These are phyloP conservation scores for Rhizopus sp. DNA, from an alignment of 371 early-diverging fungal species.

Conservation along the genomic window DNA sequence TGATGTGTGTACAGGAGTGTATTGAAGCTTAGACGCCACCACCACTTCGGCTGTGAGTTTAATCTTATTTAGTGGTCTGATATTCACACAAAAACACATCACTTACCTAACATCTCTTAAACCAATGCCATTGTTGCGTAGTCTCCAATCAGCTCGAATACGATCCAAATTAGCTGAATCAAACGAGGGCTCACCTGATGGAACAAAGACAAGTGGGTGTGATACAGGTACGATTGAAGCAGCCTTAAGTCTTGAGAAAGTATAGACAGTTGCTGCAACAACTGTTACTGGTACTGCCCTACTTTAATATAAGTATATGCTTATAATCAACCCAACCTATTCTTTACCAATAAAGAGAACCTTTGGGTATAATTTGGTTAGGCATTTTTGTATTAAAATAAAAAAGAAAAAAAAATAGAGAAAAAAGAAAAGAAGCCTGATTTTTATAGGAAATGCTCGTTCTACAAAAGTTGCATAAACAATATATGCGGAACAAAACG, in stretches of 20 bases:
- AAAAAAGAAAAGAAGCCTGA: slow-evolving; percentile 2
- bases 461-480: too few species aligned
- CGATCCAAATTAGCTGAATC: slow-evolving; percentile 42
- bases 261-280: slow-evolving; percentile 14
- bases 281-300: slow-evolving; percentile 22
- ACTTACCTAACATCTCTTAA: slow-evolving; percentile 45
- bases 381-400: slow-evolving; percentile 10
- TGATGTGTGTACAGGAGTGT: background rate
- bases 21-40: slow-evolving; percentile 30
- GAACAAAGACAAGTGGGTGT: slow-evolving; percentile 35
- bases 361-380: slow-evolving; percentile 3
- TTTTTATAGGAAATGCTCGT: background rate
- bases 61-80: background rate
- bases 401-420: background rate
- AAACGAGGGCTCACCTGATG: slow-evolving; percentile 35
- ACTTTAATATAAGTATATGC: background rate
- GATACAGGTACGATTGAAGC: slow-evolving; percentile 8
- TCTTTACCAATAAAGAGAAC: slow-evolving; percentile 1
- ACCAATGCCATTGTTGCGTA: slow-evolving; percentile 44
- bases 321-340: background rate
- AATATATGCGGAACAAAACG: too few species aligned
- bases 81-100: background rate
- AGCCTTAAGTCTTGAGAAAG: slow-evolving; percentile 12
- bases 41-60: slow-evolving; percentile 35
- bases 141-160: slow-evolving; percentile 43